phyloP scores from a whole-genome alignment of 768 basidiomycete species.

The Gloeostereum incarnatum region DNA sequence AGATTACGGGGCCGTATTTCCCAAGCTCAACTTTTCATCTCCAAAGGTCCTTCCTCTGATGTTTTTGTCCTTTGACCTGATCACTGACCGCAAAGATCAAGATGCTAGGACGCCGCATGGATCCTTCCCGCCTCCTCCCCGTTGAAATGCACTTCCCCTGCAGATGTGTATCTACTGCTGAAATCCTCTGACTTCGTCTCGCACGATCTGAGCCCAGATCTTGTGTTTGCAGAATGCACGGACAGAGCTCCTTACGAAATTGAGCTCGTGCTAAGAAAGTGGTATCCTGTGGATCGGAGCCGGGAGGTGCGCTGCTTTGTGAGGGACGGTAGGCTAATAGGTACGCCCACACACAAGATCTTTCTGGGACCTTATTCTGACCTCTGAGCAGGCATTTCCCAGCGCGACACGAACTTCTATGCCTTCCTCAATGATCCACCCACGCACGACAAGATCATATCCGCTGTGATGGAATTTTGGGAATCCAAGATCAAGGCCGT shows the following conservation, averaged over 20 bases:
- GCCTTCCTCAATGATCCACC: constrained; percentile 66
- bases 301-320: constrained; percentile 92
- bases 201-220: constrained; percentile 57
- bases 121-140: constrained; percentile 77
- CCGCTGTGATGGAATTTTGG: constrained; percentile 57
- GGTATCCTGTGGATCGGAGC: constrained; percentile 78
- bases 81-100: neutral
- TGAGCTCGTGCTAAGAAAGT: constrained; percentile 85
- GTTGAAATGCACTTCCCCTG: constrained; percentile 77
- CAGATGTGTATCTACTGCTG: constrained; percentile 85
- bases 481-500: constrained; percentile 47
- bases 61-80: neutral
- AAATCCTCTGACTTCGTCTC: constrained; percentile 89
- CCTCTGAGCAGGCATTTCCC: constrained; percentile 56
- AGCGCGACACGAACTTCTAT: constrained; percentile 86
- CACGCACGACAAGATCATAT: constrained; percentile 43
- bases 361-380: neutral
- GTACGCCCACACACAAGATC: constrained; percentile 31
- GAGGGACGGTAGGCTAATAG: constrained; percentile 57
- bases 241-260: constrained; percentile 37
- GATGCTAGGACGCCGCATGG: constrained; percentile 82
- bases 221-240: constrained; percentile 62
- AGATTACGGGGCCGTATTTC: constrained; percentile 79
- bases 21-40: constrained; percentile 95
- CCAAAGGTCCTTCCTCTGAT: constrained; percentile 83